Conservation (phyloP, 148 eudicot genomes). For the Rhododendron griersonianum region DNA sequence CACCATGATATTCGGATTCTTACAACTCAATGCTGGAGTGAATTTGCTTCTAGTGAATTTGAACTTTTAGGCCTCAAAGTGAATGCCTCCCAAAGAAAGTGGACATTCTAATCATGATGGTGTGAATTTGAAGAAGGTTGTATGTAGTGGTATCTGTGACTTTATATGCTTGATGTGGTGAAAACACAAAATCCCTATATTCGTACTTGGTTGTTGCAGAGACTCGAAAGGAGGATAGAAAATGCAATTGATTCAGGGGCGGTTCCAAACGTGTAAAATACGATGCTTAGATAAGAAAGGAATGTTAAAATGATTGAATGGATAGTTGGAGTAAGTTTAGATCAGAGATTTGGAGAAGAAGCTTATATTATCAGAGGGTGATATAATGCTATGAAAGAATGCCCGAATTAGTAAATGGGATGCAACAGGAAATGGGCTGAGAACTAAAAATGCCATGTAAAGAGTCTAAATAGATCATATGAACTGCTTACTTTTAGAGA, state of each 20-base stretch:
- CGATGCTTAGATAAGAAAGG: not conserved
- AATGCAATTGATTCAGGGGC: not conserved
- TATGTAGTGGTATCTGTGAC: not conserved
- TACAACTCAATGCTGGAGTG: not conserved
- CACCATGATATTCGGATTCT: not conserved
- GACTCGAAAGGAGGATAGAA: not conserved
- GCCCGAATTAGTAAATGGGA: not conserved
- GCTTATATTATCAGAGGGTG: not conserved
- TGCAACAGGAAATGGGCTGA: not conserved
- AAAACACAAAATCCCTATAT: not conserved
- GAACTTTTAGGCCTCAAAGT: not conserved
- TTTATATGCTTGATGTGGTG: constrained; percentile 4
- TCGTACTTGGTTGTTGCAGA: not conserved
- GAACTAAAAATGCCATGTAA: not conserved
- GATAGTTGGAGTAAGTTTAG: not conserved
- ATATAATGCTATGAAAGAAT: not conserved
- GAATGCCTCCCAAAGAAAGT: not conserved
- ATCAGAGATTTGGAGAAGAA: not conserved
- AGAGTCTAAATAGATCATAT: not conserved
- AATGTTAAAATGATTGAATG: not conserved
- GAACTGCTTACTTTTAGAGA: not conserved
- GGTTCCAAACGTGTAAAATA: not conserved
- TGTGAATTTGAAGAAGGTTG: not conserved
- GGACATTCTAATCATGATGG: constrained; percentile 15
- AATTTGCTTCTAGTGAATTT: not conserved